Evolutionary conservation across 169 alveolate species (phyloP).

Genomic region (Eimeria falciformis): DNA sequence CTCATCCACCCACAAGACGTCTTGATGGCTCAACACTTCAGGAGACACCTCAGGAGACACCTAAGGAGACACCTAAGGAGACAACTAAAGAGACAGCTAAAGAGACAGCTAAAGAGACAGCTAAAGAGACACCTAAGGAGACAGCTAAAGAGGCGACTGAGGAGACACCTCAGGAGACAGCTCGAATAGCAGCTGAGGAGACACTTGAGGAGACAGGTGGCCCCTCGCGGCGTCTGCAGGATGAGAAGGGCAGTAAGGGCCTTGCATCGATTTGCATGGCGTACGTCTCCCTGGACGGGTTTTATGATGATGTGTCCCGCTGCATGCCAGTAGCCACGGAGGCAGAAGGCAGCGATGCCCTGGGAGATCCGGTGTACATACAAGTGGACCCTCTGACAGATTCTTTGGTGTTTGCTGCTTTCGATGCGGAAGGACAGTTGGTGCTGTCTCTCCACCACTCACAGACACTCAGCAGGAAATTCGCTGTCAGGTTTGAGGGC

Average conservation of each 20-base stretch:
- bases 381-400: conserved; percentile 20
- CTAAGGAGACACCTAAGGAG: no score
- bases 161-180: no score
- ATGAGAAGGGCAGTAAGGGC: conserved; percentile 3
- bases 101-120: no score
- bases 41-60: no score
- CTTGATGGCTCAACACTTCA: no score
- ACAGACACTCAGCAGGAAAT: not conserved
- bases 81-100: no score
- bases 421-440: not conserved
- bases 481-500: not conserved
- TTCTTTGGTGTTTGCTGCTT: not conserved
- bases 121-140: no score
- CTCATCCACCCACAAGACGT: no score
- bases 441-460: conserved; percentile 28
- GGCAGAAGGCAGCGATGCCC: not conserved
- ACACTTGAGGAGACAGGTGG: not conserved
- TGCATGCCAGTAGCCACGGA: conserved; percentile 21
- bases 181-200: not conserved
- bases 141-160: no score
- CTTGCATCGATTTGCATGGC: conserved; percentile 1
- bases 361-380: conserved; percentile 13
- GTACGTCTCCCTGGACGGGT: not conserved
- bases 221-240: not conserved
- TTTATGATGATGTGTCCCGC: conserved; percentile 7